Conservation (phyloP, 2,329 filamentous ascomycete species). For the Sarocladium brachiariae region DNA sequence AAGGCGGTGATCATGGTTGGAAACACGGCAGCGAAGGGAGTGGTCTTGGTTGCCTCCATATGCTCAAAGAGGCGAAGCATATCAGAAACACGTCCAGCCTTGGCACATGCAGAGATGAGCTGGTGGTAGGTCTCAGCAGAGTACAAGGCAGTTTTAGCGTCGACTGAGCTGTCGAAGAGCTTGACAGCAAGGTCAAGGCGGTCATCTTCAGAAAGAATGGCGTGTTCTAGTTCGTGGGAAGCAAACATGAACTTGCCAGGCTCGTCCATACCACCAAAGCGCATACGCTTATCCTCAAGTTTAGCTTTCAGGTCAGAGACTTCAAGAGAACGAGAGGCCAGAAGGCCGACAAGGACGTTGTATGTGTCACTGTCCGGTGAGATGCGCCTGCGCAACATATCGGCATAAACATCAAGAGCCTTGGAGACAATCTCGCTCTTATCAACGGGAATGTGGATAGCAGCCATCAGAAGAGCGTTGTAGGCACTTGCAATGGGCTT, state of each 20-base stretch:
- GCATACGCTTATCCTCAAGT: slow-evolving; percentile 73
- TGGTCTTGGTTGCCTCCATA: slow-evolving; percentile 73
- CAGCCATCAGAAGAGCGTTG: slow-evolving; percentile 80
- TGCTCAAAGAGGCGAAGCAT: slow-evolving; percentile 90
- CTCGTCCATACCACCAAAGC: slow-evolving; percentile 81
- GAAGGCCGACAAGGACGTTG: slow-evolving; percentile 74
- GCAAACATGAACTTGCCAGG: slow-evolving; percentile 80
- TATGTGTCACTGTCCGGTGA: slow-evolving; percentile 80
- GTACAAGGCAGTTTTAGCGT: slow-evolving; percentile 57
- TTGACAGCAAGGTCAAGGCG: slow-evolving; percentile 78
- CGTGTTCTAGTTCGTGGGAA: slow-evolving; percentile 80
- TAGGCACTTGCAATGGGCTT: slow-evolving; percentile 81
- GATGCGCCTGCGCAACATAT: slow-evolving; percentile 86
- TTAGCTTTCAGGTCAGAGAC: slow-evolving; percentile 64
- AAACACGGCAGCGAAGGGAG: slow-evolving; percentile 75
- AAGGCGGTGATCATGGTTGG: slow-evolving; percentile 95
- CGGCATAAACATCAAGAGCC: slow-evolving; percentile 85
- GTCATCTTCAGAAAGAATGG: slow-evolving; percentile 80
- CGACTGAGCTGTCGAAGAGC: slow-evolving; percentile 72
- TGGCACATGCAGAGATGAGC: slow-evolving; percentile 81
- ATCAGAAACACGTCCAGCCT: slow-evolving; percentile 71
- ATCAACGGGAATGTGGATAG: slow-evolving; percentile 72
- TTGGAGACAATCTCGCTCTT: slow-evolving; percentile 82
- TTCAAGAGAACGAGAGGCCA: slow-evolving; percentile 75
- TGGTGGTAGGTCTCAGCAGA: slow-evolving; percentile 78